Evolutionary conservation across 2,329 filamentous ascomycete genomes (phyloP), one percentile per base, ranked within the genome.

Genomic region (Tolypocladium paradoxum): DNA sequence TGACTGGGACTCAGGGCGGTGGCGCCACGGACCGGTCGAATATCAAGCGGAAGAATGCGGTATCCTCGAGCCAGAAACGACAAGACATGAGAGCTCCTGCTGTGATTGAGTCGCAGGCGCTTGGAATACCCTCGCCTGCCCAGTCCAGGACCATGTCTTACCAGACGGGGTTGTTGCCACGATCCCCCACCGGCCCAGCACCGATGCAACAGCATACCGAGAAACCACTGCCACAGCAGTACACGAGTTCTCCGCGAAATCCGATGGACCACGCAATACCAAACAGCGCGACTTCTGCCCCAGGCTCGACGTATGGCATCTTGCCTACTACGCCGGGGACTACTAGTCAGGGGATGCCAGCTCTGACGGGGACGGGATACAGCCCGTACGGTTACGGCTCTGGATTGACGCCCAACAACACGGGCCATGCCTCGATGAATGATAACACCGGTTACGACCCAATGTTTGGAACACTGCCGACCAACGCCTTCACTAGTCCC

Each of bases 381-480:
- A 48, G 37, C 20, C 66, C 68, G 2, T 76, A 75, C 56, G 70
- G 64, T 58, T 77, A 65, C 47, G 65, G 60, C 29, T 64, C 65
- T 18, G 66, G 62, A 20, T 63, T 64, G 27, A 62, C 61, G 4
- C 50, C 59, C n/a, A 62, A 60, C 46, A 61, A 65, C 51, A 59
- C 63, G 16, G 62, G 63, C 11, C 54, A 59, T 18, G 55, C 58
- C 12, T 58, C 63, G 43, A 64, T 67, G 46, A 62, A 65, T 50
- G 65, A 69, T 34, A 62, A 61, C 33, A 64, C 62, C 29, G 65
- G 65, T 2, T 83, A 76, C 60, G 80, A 83, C 56, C 76, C 79
- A 12, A 83, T 84, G 78, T 84, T 84, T 60, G 77, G 78, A 14
- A 73, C 73, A 9, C 61, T 81, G 5, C 71, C 78, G 5, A 77